Evolutionary conservation across 1,284 basidiomycete genomes (phyloP).

Genomic region (Rhizoctonia solani): DNA sequence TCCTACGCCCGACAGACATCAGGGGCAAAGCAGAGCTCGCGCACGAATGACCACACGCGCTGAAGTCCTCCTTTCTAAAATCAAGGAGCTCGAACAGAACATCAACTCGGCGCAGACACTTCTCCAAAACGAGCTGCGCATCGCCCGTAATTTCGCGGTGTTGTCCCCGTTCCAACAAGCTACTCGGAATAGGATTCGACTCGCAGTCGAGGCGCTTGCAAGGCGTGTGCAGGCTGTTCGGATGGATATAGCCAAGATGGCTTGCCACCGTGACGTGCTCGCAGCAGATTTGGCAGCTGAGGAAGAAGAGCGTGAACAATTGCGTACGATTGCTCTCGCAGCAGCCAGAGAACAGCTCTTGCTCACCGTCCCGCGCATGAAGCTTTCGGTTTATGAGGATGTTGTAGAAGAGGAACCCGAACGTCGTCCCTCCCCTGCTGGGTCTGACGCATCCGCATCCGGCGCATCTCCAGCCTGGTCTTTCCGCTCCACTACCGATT

Average conservation of each 20-base stretch:
- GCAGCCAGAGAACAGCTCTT: slow-evolving; percentile 68
- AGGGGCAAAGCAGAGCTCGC: not conserved
- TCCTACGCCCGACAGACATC: slow-evolving; percentile 9
- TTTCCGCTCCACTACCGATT: slow-evolving; percentile 35
- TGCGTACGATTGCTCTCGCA: slow-evolving; percentile 71
- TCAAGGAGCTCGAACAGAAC: slow-evolving; percentile 64
- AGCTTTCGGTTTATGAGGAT: slow-evolving; percentile 19
- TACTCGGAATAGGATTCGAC: slow-evolving; percentile 75
- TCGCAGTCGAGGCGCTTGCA: slow-evolving; percentile 65
- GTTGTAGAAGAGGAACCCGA: slow-evolving; percentile 11
- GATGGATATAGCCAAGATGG: slow-evolving; percentile 72
- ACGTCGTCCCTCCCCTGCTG: slow-evolving; percentile 9
- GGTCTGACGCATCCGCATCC: slow-evolving; percentile 16
- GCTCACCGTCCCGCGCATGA: slow-evolving; percentile 26
- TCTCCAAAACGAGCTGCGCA: slow-evolving; percentile 72
- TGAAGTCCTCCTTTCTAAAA: slow-evolving; percentile 62
- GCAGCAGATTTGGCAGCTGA: slow-evolving; percentile 74
- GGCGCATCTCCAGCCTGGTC: slow-evolving; percentile 29
- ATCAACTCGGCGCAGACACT: slow-evolving; percentile 61
- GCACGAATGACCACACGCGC: slow-evolving; percentile 50
- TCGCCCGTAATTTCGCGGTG: slow-evolving; percentile 80
- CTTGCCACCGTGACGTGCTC: slow-evolving; percentile 76
- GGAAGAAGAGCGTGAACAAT: slow-evolving; percentile 65
- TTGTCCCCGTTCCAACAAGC: slow-evolving; percentile 85
- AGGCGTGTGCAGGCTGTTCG: slow-evolving; percentile 68